Base-by-base conservation (phyloP, 768 basidiomycete genomes). In the Hericium erinaceus region DNA sequence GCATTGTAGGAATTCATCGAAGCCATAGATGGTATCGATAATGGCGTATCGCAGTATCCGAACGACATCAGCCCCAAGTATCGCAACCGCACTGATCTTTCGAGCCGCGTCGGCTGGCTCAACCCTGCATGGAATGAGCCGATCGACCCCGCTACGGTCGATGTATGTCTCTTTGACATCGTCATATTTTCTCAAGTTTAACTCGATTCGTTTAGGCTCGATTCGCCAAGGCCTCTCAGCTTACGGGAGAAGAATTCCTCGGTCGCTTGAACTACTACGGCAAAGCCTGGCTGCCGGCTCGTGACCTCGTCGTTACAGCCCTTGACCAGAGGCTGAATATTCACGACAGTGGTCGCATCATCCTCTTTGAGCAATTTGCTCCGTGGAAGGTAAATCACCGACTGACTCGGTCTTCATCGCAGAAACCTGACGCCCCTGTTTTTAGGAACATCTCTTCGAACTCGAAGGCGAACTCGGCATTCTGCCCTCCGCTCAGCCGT, bases 61-160 rank as follows among this genome's bases (percentile, higher is more conserved):
- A 70, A 75, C 2, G 83, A 85, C 54, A 68, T 87, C 56, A 74
- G 80, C 60, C 80, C 88, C 9, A 78, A 74, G 57, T 99, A 98
- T 73, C 79, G 80, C 61, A 84, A 74, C 61, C 75, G 83, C 49
- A 95, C 95, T 12, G 91, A 95, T 70, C 73, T 99, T 6, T 88
- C 89, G 13, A 83, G 83, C 62, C 84, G 95, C 58, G 88, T 99
- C 24, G 83, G 81, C 6, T 74, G 77, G 64, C 79, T 98, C 52
- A 99, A 99, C 70, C 92, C 95, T 3, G 75, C 83, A 8, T 99
- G 95, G 95, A 98, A 98, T 68, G 83, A 95, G 68, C 68, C 81
- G 3, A 68, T 74, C n/a, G 83, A 82, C 64, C 72, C 85, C n/a
- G 68, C 79, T 56, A 75, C 76, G 22, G 73, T 89, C 46, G 89